These are phyloP conservation scores for Pythium plurisporium DNA, from an alignment of 352 stramenopile species.

Conservation along the genomic window DNA sequence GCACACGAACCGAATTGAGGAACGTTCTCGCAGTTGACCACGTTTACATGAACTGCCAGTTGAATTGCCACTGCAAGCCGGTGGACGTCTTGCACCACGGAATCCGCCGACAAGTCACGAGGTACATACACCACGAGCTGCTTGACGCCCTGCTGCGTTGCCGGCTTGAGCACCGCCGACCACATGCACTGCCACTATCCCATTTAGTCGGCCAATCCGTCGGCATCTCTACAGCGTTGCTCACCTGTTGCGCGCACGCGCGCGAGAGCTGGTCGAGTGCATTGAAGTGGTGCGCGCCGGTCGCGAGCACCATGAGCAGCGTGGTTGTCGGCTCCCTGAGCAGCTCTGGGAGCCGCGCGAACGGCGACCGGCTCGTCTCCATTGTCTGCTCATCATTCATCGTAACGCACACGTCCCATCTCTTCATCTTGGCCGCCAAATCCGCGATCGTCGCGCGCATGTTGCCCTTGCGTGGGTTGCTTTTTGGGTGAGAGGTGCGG, in stretches of 20 bases:
- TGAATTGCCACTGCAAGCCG: slow-evolving; percentile 4
- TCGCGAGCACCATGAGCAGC: slow-evolving; percentile 17
- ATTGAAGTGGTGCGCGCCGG: slow-evolving; percentile 26
- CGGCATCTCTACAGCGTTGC: background rate
- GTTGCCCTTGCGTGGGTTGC: slow-evolving; percentile 9
- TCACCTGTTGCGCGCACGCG: slow-evolving; percentile 25
- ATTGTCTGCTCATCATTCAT: slow-evolving; percentile 9
- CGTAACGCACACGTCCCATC: slow-evolving; percentile 22
- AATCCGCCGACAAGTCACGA: background rate
- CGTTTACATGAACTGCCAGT: slow-evolving; percentile 4
- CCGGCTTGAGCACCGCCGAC: slow-evolving; percentile 15
- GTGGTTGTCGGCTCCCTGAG: slow-evolving; percentile 1
- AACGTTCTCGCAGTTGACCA: slow-evolving; percentile 9
- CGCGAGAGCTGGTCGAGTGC: slow-evolving; percentile 28
- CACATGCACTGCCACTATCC: slow-evolving; percentile 12
- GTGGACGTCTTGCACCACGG: slow-evolving; percentile 8
- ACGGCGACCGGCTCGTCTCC: slow-evolving; percentile 3
- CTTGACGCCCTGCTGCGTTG: slow-evolving; percentile 4
- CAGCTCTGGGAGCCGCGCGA: slow-evolving; percentile 27
- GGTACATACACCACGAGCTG: slow-evolving; percentile 26
- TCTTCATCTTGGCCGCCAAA: slow-evolving; percentile 14
- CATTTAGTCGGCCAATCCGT: background rate
- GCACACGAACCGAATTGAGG: slow-evolving; percentile 13
- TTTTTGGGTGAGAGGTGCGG: slow-evolving; percentile 3
- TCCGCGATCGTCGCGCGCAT: slow-evolving; percentile 9